Evolutionary conservation across 2,329 filamentous ascomycete species (phyloP), one percentile per base, ranked within the genome.

Genomic region (Claviceps capensis): DNA sequence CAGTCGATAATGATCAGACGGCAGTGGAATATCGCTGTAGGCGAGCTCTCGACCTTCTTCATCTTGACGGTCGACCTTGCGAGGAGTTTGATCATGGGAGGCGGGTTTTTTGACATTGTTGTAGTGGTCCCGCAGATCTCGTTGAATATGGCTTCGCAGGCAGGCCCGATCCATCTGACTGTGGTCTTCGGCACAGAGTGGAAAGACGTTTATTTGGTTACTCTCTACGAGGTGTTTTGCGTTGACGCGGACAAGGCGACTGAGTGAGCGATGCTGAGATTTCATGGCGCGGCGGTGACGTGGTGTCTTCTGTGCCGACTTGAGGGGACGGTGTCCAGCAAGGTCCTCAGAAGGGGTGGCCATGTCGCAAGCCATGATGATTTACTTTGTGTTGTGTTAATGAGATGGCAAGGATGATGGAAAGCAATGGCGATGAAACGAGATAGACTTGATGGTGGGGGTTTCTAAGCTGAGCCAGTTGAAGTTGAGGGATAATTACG

Each of bases 41-140:
- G 69, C 69, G 17, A 71, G 62, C 9, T 65, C 64, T 26, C 61
- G 55, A 38, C 63, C 65, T 54, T 71, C 69, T 17, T 43, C 19
- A 8, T 60, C 57, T 55, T 62, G 61, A 41, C 54, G 54, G 11
- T 56, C 52, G 5, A 52, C 22, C 36, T 36, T 48, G 48, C 51
- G 51, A 34, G 47, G 44, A 2, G 26, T 50, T 9, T 38, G 43
- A 13, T 44, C 47, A 23, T 42, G 19, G 34, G 19, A n/a, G 2
- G 30, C 34, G 11, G 47, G 13, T 30, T 36, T 47, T 14, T 17
- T 46, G 17, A 37, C 4, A 36, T 47, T 49, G 36, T 37, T 38
- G 48, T 54, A 54, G 30, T 54, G 43, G 22, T 50, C 37, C 9
- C 51, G 53, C 14, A 58, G 42, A 19, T 56, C 40, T 8, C 22